phyloP scores from a whole-genome alignment of 208 protist species.

The Trypanosoma boissoni region DNA sequence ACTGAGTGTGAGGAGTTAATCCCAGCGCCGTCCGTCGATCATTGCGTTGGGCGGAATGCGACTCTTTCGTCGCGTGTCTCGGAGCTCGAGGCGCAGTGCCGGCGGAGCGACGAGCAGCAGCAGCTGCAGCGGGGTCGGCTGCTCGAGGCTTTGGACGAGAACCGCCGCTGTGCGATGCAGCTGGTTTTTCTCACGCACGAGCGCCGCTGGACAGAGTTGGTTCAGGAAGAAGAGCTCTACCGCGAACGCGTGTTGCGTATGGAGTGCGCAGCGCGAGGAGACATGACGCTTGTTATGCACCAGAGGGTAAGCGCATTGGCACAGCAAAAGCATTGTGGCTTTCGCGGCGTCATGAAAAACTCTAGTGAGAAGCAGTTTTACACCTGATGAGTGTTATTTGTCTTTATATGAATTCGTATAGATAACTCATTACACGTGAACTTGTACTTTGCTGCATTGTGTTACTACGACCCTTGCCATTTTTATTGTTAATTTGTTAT shows the following conservation, averaged over 20 bases:
- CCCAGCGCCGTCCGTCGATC: neutral
- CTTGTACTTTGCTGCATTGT: too few species aligned
- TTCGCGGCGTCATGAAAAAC: neutral
- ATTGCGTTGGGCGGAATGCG: constrained; percentile 4
- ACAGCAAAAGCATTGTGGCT: neutral
- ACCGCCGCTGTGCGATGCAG: neutral
- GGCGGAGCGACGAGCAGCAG: neutral
- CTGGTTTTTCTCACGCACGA: neutral
- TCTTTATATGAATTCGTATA: neutral
- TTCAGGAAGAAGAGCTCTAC: constrained; percentile 6
- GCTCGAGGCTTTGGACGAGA: constrained; percentile 5
- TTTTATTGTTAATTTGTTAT: neutral
- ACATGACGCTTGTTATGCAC: neutral
- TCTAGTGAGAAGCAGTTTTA: neutral
- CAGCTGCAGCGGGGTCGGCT: neutral
- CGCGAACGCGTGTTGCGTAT: neutral
- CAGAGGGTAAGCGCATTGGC: neutral
- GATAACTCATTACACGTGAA: too few species aligned
- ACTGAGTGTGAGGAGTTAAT: neutral
- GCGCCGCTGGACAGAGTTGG: neutral
- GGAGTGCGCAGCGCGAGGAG: neutral
- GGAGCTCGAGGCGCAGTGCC: neutral
- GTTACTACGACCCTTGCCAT: too few species aligned
- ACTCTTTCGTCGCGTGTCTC: neutral
- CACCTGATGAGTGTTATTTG: neutral